A percentile compares a stretch with the other conserved stretches of the same genome.
Evolutionary conservation across 257 asterid species (phyloP).

Genomic region (Forsythia viridissima): DNA sequence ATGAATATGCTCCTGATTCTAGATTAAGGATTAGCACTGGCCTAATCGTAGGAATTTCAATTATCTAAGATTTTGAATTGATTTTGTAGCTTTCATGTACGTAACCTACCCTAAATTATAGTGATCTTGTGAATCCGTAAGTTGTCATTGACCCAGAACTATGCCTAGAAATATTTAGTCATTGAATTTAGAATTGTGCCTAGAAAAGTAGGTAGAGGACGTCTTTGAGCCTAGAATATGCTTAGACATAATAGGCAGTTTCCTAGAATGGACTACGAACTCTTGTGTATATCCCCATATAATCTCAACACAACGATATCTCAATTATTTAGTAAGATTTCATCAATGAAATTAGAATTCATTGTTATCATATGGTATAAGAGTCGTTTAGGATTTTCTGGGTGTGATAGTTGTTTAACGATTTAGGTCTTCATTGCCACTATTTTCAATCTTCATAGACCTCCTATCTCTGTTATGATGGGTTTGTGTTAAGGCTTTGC

Average conservation of each 20-base stretch:
- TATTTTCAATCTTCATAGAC: neutral
- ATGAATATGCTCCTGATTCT: slow-evolving; percentile 8
- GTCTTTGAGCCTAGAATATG: neutral
- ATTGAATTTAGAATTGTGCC: neutral
- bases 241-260: neutral
- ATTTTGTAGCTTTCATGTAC: neutral
- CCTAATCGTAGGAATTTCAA: neutral
- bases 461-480: neutral
- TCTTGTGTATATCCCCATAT: too few species aligned
- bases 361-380: neutral
- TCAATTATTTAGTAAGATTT: too few species aligned
- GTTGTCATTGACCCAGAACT: neutral
- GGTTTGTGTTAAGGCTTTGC: neutral
- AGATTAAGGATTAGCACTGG: slow-evolving; percentile 2
- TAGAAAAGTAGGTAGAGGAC: neutral
- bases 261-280: neutral
- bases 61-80: neutral
- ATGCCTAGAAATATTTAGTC: neutral
- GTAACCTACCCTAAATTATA: neutral
- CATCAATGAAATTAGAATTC: neutral
- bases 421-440: neutral
- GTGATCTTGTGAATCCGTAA: neutral
- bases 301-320: neutral
- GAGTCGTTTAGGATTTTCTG: neutral
- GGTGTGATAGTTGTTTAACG: neutral